Base-by-base conservation (phyloP, 441 rosid genomes). In the Pelargonium fulgidum region DNA sequence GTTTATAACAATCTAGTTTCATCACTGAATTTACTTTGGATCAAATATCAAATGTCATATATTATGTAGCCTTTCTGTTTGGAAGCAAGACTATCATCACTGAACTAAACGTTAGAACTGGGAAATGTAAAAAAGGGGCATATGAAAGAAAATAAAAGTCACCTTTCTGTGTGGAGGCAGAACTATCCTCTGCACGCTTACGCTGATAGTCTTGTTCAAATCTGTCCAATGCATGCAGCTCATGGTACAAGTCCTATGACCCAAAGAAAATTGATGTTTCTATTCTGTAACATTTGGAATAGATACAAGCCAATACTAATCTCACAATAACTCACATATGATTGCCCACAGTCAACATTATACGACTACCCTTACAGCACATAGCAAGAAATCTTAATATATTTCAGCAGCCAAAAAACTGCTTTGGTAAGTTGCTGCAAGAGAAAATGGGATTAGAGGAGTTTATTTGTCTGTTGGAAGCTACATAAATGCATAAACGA, bases 201-300 rank as follows among this genome's bases (percentile, higher is more conserved):
- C 91, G 98, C 67, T 84, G 85, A 81, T 89, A 93, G 70, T 96
- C 99, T 91, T 96, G 99, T 76, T 93, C 97, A 81, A 92, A 91
- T 84, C 98, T 88, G 85, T 96, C 99, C 83, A 96, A 78, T 58
- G 98, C 87, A 80, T 96, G 97, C 79, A 88, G 80, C 75, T 96
- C 99, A 67, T 96, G 99, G 79, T 96, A 96, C 75, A 96, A 79
- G 78, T 96, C 98, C 99, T 96, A 86, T 75, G 77, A 68, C 64
- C 67, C 67, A 72, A 68, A 69, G 62, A 26, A 75, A 19, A 74
- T 42, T 12, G 62, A 69, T n/a, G 12, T 16, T 1, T 13, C 36
- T 9, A 29, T 70, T 20, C 13, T 54, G 41, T 54, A 68, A 65
- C 1, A 42, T 41, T 13, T 19, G 12, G 62, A 52, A 50, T 20